These are phyloP conservation scores for Candida albicans DNA, from an alignment of 1,139 yeast genomes.

Conservation along the genomic window DNA sequence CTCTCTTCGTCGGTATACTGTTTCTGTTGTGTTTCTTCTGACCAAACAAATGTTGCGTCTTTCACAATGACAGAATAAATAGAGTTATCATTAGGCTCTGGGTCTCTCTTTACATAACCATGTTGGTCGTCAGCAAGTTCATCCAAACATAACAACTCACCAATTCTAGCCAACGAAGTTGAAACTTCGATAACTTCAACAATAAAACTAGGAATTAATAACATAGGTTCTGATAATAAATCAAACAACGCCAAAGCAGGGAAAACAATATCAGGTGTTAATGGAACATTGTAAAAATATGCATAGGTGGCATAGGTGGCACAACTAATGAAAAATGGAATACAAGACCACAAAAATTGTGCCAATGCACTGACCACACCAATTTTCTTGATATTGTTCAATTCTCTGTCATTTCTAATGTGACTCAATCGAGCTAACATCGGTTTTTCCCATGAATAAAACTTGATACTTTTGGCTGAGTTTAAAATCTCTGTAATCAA, in stretches of 20 bases:
- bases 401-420: conserved; percentile 39
- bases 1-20: conserved; percentile 22
- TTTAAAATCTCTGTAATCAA: conserved; percentile 40
- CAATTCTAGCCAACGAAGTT: conserved; percentile 36
- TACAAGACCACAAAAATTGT: conserved; percentile 36
- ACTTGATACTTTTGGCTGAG: conserved; percentile 41
- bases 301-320: conserved; percentile 32
- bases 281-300: conserved; percentile 22
- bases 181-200: conserved; percentile 31
- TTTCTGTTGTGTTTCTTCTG: conserved; percentile 8
- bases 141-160: conserved; percentile 31
- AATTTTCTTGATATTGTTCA: conserved; percentile 26
- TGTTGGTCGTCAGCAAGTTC: conserved; percentile 48
- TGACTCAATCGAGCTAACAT: conserved; percentile 34
- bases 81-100: conserved; percentile 27
- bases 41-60: conserved; percentile 22
- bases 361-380: conserved; percentile 35
- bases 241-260: conserved; percentile 42
- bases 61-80: conserved; percentile 17
- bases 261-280: conserved; percentile 40
- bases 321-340: conserved; percentile 39
- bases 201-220: conserved; percentile 33
- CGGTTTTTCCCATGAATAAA: conserved; percentile 44
- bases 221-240: conserved; percentile 35
- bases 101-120: conserved; percentile 65